These are phyloP conservation scores for Holtermannia corniformis DNA, from an alignment of 768 basidiomycete genomes.

Conservation along the genomic window DNA sequence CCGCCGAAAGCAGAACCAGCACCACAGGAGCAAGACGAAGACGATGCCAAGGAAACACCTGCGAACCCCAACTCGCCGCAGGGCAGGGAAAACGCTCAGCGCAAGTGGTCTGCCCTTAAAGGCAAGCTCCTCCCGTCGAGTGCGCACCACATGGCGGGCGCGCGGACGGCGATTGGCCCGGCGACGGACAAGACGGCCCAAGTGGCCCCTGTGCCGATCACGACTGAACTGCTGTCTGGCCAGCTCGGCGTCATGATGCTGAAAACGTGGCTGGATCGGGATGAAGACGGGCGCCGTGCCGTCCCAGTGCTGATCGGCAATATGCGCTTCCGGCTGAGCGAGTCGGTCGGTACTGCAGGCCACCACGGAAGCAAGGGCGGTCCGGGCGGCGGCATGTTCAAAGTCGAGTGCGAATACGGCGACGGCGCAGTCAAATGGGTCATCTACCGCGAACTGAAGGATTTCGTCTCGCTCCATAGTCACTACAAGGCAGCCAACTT, in stretches of 20 bases:
- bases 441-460: conserved; percentile 65
- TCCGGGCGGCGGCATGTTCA: conserved; percentile 39
- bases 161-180: background rate
- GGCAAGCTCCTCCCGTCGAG: conserved; percentile 24
- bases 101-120: conserved; percentile 30
- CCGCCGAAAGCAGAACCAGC: background rate
- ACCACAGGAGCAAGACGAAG: conserved; percentile 11
- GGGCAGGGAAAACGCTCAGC: conserved; percentile 17
- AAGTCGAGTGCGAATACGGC: conserved; percentile 72
- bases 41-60: background rate
- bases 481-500: conserved; percentile 77
- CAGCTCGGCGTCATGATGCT: conserved; percentile 41
- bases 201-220: conserved; percentile 34
- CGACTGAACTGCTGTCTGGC: conserved; percentile 39
- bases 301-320: conserved; percentile 41
- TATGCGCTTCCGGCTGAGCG: conserved; percentile 40
- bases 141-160: background rate
- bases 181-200: conserved; percentile 3
- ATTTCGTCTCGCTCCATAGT: conserved; percentile 79
- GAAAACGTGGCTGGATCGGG: conserved; percentile 41
- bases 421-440: conserved; percentile 85
- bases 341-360: conserved; percentile 34
- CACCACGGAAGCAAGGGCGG: background rate
- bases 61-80: conserved; percentile 5
- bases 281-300: conserved; percentile 39